Evolutionary conservation across 2,329 filamentous ascomycete genomes (phyloP).

Genomic region (Colletotrichum tropicale): DNA sequence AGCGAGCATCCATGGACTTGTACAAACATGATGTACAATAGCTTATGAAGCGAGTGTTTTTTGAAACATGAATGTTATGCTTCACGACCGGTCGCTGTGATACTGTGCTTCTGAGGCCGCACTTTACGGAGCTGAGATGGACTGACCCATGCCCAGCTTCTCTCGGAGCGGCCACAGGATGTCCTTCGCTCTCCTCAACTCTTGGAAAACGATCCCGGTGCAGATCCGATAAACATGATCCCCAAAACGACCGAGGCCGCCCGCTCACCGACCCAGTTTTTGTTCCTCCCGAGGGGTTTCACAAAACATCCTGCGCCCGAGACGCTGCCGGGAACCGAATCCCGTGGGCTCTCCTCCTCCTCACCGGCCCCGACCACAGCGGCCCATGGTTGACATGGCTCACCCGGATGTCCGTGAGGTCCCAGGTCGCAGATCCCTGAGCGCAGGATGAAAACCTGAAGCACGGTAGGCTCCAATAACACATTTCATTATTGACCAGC

Average conservation of each 20-base stretch:
- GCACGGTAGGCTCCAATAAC: neutral
- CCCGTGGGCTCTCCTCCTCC: neutral
- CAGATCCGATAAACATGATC: neutral
- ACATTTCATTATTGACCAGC: neutral
- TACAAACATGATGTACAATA: neutral
- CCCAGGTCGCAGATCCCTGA: neutral
- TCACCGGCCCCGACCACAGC: neutral
- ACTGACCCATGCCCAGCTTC: neutral
- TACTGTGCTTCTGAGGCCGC: neutral
- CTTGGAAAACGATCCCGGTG: neutral
- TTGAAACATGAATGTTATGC: neutral
- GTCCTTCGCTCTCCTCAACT: neutral
- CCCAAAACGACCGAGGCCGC: neutral
- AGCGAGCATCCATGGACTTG: neutral
- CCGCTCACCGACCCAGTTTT: neutral
- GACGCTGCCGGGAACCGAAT: neutral
- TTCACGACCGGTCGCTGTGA: neutral
- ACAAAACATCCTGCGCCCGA: neutral
- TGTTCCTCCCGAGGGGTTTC: neutral
- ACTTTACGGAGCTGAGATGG: neutral
- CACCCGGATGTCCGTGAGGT: neutral
- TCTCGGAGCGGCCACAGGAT: neutral
- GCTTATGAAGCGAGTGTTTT: neutral
- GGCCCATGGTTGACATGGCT: neutral
- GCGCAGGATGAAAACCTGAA: neutral